Conservation (phyloP, 208 protist genomes). For the Trypanosoma congolense region DNA sequence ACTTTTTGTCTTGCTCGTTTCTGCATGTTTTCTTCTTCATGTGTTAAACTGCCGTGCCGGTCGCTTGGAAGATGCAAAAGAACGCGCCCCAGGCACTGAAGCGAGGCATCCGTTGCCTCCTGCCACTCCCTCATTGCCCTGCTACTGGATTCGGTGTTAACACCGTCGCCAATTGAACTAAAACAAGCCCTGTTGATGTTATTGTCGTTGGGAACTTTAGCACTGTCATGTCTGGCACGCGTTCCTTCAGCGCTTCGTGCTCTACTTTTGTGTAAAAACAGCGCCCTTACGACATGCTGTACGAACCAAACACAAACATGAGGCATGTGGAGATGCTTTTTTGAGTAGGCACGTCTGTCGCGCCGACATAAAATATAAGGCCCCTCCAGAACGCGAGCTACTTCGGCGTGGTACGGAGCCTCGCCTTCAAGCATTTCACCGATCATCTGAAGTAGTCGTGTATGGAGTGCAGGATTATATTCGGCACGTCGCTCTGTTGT, state of each 20-base stretch:
- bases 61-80: conserved; percentile 10
- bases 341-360: neutral
- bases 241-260: too few species aligned
- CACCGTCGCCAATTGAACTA: too few species aligned
- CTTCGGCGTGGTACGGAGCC: neutral
- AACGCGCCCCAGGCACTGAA: conserved; percentile 15
- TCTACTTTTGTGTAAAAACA: neutral
- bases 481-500: neutral
- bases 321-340: neutral
- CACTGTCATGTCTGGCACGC: too few species aligned
- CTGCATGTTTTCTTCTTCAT: neutral
- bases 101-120: conserved; percentile 4
- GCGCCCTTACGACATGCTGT: neutral
- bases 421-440: conserved; percentile 1
- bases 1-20: conserved; percentile 14
- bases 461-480: neutral
- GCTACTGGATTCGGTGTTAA: too few species aligned
- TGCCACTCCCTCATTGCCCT: conserved; percentile 7
- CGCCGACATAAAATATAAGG: neutral
- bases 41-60: neutral
- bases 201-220: too few species aligned
- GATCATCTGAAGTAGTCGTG: conserved; percentile 9
- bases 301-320: neutral
- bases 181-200: too few species aligned
- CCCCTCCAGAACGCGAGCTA: conserved; percentile 3